Conservation (phyloP, 306 rosid species). For the Gastrolobium villosum region DNA sequence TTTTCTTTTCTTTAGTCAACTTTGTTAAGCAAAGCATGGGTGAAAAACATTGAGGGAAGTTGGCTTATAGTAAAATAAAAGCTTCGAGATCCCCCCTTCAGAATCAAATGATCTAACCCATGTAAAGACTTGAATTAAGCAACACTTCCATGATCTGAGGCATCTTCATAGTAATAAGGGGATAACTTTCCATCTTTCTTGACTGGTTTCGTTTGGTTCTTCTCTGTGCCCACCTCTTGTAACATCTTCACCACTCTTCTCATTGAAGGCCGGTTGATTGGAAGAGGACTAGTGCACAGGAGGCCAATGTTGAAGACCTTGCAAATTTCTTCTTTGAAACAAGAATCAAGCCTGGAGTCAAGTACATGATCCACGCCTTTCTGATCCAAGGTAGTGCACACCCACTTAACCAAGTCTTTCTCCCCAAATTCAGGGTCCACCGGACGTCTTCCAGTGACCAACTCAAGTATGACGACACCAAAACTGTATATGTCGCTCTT, state of each 20-base stretch:
- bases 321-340: conserved; percentile 84
- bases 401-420: conserved; percentile 95
- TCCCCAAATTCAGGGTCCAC: conserved; percentile 94
- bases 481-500: conserved; percentile 97
- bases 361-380: conserved; percentile 79
- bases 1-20: conserved; percentile 34
- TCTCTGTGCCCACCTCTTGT: conserved; percentile 65
- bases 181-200: conserved; percentile 69
- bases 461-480: conserved; percentile 89
- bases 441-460: conserved; percentile 82
- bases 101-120: conserved; percentile 33
- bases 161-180: conserved; percentile 74
- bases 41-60: conserved; percentile 41
- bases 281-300: conserved; percentile 94
- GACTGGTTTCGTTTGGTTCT: conserved; percentile 50
- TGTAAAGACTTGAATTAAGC: conserved; percentile 52
- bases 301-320: conserved; percentile 90
- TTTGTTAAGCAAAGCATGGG: conserved; percentile 37
- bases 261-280: conserved; percentile 77
- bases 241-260: conserved; percentile 79
- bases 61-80: conserved; percentile 47
- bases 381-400: conserved; percentile 86
- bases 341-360: conserved; percentile 76
- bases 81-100: conserved; percentile 39
- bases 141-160: conserved; percentile 74